Percentiles rank a stretch among this genome's conserved stretches.
These are phyloP conservation scores for Lactarius indigo DNA, from an alignment of 768 basidiomycete species.

Conservation along the genomic window DNA sequence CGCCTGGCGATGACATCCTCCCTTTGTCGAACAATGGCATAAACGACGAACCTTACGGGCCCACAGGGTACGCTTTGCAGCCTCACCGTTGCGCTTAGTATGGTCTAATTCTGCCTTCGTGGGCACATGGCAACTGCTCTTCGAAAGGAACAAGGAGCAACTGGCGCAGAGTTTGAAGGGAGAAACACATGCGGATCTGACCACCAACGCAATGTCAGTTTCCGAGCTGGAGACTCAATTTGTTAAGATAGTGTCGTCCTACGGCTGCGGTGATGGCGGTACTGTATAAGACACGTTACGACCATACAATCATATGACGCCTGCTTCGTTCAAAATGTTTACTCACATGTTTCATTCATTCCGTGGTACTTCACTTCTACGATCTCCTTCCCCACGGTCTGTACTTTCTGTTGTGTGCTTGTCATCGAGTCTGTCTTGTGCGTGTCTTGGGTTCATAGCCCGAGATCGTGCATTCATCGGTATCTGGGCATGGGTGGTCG, in stretches of 20 bases:
- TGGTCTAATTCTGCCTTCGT: slow-evolving; percentile 10
- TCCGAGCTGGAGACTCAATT: too few relatives aligned
- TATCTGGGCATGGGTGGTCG: too few relatives aligned
- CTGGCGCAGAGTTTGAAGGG: background rate
- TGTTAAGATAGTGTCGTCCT: background rate
- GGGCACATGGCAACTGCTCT: background rate
- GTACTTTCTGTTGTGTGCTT: background rate
- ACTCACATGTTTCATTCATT: too few relatives aligned
- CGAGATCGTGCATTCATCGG: too few relatives aligned
- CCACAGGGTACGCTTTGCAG: background rate
- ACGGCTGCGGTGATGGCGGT: too few relatives aligned
- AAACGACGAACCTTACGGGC: slow-evolving; percentile 9
- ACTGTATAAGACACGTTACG: too few relatives aligned
- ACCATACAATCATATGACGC: too few relatives aligned
- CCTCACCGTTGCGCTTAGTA: background rate
- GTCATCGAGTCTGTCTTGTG: background rate
- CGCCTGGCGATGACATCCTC: slow-evolving; percentile 8
- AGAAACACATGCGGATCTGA: background rate
- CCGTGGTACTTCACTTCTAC: too few relatives aligned
- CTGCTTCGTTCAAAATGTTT: too few relatives aligned
- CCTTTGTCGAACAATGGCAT: background rate
- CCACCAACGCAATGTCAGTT: too few relatives aligned
- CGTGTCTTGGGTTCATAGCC: too few relatives aligned
- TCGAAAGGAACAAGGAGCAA: background rate
- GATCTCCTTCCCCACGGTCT: too few relatives aligned